Evolutionary conservation across 306 rosid genomes (phyloP).

Genomic region (Fragaria iinumae): DNA sequence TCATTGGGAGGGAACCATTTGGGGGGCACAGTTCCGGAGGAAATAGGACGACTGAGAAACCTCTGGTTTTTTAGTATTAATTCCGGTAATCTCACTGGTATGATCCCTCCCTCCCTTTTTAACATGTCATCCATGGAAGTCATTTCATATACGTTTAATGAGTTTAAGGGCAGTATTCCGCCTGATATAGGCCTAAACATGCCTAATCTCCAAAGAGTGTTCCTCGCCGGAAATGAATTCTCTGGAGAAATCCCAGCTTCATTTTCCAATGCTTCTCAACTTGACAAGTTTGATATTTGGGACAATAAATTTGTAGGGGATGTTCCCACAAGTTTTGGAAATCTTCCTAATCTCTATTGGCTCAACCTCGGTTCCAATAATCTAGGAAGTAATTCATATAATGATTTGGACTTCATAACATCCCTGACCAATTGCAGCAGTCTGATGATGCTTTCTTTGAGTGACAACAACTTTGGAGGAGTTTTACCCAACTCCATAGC

Average conservation of each 20-base stretch:
- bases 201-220: conserved; percentile 6
- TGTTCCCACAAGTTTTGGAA: not conserved
- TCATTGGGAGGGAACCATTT: not conserved
- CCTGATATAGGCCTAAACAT: conserved; percentile 11
- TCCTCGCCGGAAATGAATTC: not conserved
- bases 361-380: not conserved
- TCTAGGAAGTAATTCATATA: conserved; percentile 32
- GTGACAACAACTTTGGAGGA: conserved; percentile 36
- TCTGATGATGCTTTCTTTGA: not conserved
- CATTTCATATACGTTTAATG: not conserved
- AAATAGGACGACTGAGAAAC: conserved; percentile 23
- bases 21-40: conserved; percentile 31
- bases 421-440: conserved; percentile 30
- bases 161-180: conserved; percentile 3
- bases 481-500: conserved; percentile 26
- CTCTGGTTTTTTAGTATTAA: not conserved
- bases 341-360: not conserved
- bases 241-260: conserved; percentile 10
- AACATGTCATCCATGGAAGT: conserved; percentile 1
- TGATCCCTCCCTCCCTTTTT: conserved; percentile 2
- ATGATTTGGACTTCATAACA: conserved; percentile 32
- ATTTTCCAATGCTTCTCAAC: conserved; percentile 6
- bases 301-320: not conserved
- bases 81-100: not conserved
- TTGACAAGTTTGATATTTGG: not conserved